phyloP scores from a whole-genome alignment of 352 stramenopile genomes.

The Plasmopara viticola region DNA sequence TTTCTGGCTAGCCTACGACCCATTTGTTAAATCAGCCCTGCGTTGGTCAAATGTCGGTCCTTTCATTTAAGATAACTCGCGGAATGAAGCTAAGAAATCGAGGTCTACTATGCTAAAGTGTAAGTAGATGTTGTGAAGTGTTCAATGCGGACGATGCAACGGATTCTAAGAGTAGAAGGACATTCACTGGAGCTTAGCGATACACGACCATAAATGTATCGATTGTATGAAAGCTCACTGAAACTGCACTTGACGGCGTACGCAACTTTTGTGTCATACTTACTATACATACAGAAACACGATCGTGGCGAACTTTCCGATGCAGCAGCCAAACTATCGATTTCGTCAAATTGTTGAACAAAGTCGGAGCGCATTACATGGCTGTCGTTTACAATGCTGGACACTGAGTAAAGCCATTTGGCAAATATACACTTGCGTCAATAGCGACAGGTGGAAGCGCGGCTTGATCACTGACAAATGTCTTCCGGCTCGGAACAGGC shows the following conservation, averaged over 20 bases:
- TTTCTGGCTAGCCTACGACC: too few species aligned
- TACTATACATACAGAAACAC: background rate
- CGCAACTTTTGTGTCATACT: constrained; percentile 11
- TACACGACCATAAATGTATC: constrained; percentile 17
- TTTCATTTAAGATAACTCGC: too few species aligned
- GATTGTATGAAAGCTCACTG: constrained; percentile 14
- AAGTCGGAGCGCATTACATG: constrained; percentile 17
- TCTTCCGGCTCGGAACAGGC: constrained; percentile 16
- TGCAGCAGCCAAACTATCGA: constrained; percentile 12
- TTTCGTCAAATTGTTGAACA: constrained; percentile 22
- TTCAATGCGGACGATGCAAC: constrained; percentile 27
- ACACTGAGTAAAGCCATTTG: constrained; percentile 12
- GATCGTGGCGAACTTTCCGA: constrained; percentile 12
- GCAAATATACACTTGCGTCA: constrained; percentile 9
- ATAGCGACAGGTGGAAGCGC: constrained; percentile 16
- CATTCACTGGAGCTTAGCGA: constrained; percentile 25
- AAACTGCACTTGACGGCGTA: constrained; percentile 11
- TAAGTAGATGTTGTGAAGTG: constrained; percentile 21
- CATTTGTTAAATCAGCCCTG: too few species aligned
- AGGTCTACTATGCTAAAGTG: background rate
- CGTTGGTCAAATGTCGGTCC: too few species aligned
- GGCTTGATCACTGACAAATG: constrained; percentile 14
- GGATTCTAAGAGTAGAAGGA: constrained; percentile 27
- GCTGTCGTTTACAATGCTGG: constrained; percentile 11
- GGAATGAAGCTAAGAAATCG: background rate